Evolutionary conservation across 257 asterid species (phyloP).

Genomic region (Catharanthus roseus): DNA sequence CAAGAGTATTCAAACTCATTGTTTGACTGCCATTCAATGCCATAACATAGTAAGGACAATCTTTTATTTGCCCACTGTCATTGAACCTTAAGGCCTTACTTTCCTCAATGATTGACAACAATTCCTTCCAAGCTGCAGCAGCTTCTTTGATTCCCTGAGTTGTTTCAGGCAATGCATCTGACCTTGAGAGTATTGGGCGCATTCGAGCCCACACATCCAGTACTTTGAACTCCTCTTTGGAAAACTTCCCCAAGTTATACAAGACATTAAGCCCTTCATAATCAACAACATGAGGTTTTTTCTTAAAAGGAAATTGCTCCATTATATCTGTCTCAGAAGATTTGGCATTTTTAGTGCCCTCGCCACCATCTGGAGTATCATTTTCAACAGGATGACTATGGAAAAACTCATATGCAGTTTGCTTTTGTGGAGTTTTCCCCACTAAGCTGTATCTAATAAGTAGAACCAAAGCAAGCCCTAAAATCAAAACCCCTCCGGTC

Average conservation of each 20-base stretch:
- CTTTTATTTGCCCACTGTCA: conserved; percentile 15
- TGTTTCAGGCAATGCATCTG: conserved; percentile 85
- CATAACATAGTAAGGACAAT: conserved; percentile 57
- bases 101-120: conserved; percentile 30
- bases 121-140: conserved; percentile 45
- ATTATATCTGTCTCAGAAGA: conserved; percentile 19
- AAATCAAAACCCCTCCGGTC: conserved; percentile 58
- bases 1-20: conserved; percentile 32
- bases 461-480: conserved; percentile 49
- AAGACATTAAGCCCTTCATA: conserved; percentile 49
- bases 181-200: conserved; percentile 61
- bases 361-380: conserved; percentile 16
- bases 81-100: conserved; percentile 25
- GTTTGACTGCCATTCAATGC: conserved; percentile 22
- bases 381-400: conserved; percentile 37
- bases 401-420: conserved; percentile 64
- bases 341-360: conserved; percentile 18
- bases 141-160: conserved; percentile 83
- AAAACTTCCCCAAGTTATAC: conserved; percentile 46
- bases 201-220: conserved; percentile 58
- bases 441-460: conserved; percentile 44
- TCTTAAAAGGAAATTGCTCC: conserved; percentile 24
- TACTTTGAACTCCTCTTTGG: conserved; percentile 33
- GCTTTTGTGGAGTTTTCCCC: conserved; percentile 47
- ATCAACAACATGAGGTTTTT: conserved; percentile 37